Base-by-base conservation (phyloP, 2,329 filamentous ascomycete genomes). In the Ophiostoma quercus region DNA sequence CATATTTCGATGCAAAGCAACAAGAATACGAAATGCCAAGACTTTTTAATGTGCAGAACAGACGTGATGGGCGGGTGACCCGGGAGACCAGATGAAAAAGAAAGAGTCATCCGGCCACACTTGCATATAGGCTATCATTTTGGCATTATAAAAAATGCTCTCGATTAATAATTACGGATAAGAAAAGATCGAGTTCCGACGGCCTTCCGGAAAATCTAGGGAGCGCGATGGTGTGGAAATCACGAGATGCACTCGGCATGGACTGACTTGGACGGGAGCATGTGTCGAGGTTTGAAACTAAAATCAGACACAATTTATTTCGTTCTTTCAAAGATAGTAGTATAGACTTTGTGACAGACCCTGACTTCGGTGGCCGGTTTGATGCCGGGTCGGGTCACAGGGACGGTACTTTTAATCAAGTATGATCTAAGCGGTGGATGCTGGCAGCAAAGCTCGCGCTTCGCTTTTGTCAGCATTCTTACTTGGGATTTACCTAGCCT, bases 1-100 rank as follows among this genome's bases (percentile, higher is more conserved):
- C 34, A 34, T 34, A 34, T 34, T 34, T 34, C 34, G 34, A 57
- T 57, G 51, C 51, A 57, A 22, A 11, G 11, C 16, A 25, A 57
- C 22, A 57, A 57, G 51, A 57, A 57, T 57, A 57, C 51, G 51
- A 57, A 22, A 57, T 25, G 51, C 51, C 51, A 57, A 57, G 51
- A 12, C 51, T 22, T 14, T 57, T n/a, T 57, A 25, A 25, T 57
- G 51, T 57, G n/a, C 22, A 57, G 43, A 57, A 8, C n/a, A 57
- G 51, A 57, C 51, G 22, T 14, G 11, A 57, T 25, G n/a, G n/a
- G 51, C 3, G 51, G 51, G 51, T 57, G 22, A 12, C n/a, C 11
- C 11, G 51, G 51, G 51, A 57, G 16, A 57, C n/a, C 51, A 57
- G 22, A 25, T 57, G 22, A 25, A 9, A 3, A 57, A 25, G 3